Evolutionary conservation across 257 asterid genomes (phyloP), one percentile per base, ranked within the genome.

Genomic region (Voacanga thouarsii): DNA sequence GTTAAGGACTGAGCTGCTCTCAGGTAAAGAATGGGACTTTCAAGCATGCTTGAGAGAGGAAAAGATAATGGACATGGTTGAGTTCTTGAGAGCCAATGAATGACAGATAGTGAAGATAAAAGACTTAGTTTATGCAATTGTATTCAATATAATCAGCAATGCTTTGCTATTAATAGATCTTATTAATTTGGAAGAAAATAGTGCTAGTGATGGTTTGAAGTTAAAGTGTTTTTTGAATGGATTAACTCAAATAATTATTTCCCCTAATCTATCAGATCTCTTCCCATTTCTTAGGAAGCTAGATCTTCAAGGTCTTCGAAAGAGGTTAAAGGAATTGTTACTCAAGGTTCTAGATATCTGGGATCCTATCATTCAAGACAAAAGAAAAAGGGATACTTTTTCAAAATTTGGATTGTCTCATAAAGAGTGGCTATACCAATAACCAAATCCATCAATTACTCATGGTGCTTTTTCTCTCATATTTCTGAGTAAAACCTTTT

Each of bases 251-350:
- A 77, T 63, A 0, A 16, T 24, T 5, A 30, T 81, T 50, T 59
- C 80, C 16, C 85, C 86, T 9, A 85, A 88, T 50, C 26, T 88
- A 33, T 57, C 89, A 7, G 89, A 88, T n/a, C 83, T 87, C 41
- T 88, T 72, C 67, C 91, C 92, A 0, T 7, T 80, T 76, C 45
- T 87, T 0, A 5, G 79, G 24, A 78, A 45, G 41, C 67, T 86
- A 0, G 94, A 90, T 83, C 79, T 75, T 74, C 92, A 88, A 71
- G 92, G 92, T 63, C 8, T 85, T n/a, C 60, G 66, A 1, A 84
- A 56, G 77, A 85, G 77, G 61, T 49, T 78, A 28, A 30, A 3
- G 37, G 66, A 55, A 8, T 9, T 75, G 45, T 24, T 5, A 0
- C 0, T 23, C 65, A 61, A 63, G 80, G n/a, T 82, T 81, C 28